Conservation (phyloP, 768 basidiomycete species). For the Lentinula lateritia region DNA sequence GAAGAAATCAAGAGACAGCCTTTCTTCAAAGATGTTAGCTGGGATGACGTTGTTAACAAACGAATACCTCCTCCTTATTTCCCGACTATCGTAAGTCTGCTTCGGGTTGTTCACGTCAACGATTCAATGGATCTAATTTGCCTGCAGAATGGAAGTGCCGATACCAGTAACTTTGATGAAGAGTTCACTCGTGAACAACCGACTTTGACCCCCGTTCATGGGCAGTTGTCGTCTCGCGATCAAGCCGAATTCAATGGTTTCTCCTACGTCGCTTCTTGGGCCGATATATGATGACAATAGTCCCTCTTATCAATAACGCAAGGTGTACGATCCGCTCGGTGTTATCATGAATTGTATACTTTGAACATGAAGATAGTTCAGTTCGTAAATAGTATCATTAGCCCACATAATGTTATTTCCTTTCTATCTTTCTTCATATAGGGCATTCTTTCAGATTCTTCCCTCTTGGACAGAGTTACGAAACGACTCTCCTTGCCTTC, state of each 20-base stretch:
- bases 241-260: constrained; percentile 97
- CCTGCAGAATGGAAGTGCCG: constrained; percentile 71
- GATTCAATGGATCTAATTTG: background rate
- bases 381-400: constrained; percentile 18
- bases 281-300: constrained; percentile 38
- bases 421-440: constrained; percentile 7
- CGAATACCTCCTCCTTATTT: constrained; percentile 97
- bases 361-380: constrained; percentile 34
- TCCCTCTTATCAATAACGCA: constrained; percentile 11
- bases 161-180: constrained; percentile 92
- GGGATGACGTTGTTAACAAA: constrained; percentile 95
- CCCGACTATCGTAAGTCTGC: constrained; percentile 78
- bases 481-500: no score
- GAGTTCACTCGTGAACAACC: constrained; percentile 98
- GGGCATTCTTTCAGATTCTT: constrained; percentile 8
- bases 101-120: background rate
- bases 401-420: constrained; percentile 8
- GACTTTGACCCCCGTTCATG: constrained; percentile 95
- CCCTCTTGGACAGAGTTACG: no score
- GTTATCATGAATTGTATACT: constrained; percentile 16
- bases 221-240: constrained; percentile 82
- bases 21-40: constrained; percentile 98
- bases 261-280: constrained; percentile 83
- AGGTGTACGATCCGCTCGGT: constrained; percentile 8
- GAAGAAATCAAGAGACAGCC: constrained; percentile 96